Evolutionary conservation across 106 monocot genomes (phyloP).

Genomic region (Platanthera guangdongensis): DNA sequence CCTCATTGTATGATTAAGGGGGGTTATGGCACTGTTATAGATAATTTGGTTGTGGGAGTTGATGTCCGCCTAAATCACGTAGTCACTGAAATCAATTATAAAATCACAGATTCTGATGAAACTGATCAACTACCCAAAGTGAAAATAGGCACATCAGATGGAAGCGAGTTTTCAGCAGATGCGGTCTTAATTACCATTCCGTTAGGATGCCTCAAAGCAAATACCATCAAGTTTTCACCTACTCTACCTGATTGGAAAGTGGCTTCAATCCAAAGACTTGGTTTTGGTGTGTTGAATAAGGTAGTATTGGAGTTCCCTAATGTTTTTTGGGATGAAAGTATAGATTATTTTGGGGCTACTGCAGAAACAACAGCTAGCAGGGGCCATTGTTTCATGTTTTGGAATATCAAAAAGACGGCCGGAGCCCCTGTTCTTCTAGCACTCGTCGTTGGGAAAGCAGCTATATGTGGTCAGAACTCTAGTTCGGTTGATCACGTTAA

Average conservation of each 20-base stretch:
- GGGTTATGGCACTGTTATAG: slow-evolving; percentile 68
- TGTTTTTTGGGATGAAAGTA: slow-evolving; percentile 92
- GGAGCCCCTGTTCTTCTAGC: slow-evolving; percentile 95
- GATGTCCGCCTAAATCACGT: slow-evolving; percentile 63
- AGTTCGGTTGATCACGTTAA: slow-evolving; percentile 66
- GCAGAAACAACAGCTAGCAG: slow-evolving; percentile 67
- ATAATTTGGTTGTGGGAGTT: slow-evolving; percentile 63
- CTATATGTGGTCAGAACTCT: slow-evolving; percentile 54
- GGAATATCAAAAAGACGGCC: slow-evolving; percentile 97
- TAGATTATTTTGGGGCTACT: slow-evolving; percentile 98
- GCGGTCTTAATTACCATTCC: slow-evolving; percentile 89
- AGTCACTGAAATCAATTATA: slow-evolving; percentile 62
- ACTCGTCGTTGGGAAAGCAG: slow-evolving; percentile 91
- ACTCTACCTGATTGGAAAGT: slow-evolving; percentile 81
- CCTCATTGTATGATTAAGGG: slow-evolving; percentile 99
- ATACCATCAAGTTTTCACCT: slow-evolving; percentile 74
- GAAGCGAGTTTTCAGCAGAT: slow-evolving; percentile 64
- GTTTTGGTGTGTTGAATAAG: slow-evolving; percentile 97
- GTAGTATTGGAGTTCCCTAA: slow-evolving; percentile 81
- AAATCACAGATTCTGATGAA: slow-evolving; percentile 15
- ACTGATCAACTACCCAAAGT: slow-evolving; percentile 27
- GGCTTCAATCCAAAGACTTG: slow-evolving; percentile 72
- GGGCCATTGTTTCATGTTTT: slow-evolving; percentile 97
- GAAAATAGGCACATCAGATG: slow-evolving; percentile 62
- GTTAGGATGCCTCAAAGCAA: slow-evolving; percentile 89